These are phyloP conservation scores for Neurospora sp. DNA, from an alignment of 495 filamentous ascomycete species.

Conservation along the genomic window DNA sequence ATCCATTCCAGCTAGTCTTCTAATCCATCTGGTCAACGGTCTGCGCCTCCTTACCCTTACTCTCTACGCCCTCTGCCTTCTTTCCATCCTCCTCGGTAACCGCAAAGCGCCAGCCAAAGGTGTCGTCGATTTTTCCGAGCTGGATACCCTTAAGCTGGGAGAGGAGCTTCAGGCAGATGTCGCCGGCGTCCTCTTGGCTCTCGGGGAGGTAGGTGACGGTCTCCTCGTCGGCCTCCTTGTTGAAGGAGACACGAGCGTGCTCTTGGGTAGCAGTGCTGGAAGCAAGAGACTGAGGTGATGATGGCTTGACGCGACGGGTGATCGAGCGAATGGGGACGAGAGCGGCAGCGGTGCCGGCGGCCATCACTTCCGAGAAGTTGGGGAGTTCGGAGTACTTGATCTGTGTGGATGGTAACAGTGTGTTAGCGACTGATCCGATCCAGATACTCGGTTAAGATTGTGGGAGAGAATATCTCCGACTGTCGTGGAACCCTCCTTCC, in stretches of 20 bases:
- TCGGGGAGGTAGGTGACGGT: slow-evolving; percentile 57
- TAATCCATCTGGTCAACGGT: background rate
- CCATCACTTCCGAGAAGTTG: slow-evolving; percentile 75
- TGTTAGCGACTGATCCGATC: background rate
- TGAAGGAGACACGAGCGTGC: background rate
- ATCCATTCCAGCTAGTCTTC: background rate
- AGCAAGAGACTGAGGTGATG: slow-evolving; percentile 28
- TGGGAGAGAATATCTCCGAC: background rate
- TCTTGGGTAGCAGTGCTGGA: slow-evolving; percentile 6
- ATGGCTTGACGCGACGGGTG: slow-evolving; percentile 43
- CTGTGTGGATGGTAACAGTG: slow-evolving; percentile 21
- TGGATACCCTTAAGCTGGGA: slow-evolving; percentile 78
- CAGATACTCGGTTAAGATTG: background rate
- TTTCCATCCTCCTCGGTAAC: slow-evolving; percentile 42
- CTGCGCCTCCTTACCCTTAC: background rate
- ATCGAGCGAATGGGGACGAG: slow-evolving; percentile 87
- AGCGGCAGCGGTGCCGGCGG: slow-evolving; percentile 85
- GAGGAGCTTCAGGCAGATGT: slow-evolving; percentile 57
- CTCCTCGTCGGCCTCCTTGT: slow-evolving; percentile 31
- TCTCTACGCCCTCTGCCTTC: slow-evolving; percentile 17
- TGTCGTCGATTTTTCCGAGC: slow-evolving; percentile 62
- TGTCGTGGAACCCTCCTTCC: background rate
- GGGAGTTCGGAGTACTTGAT: slow-evolving; percentile 73
- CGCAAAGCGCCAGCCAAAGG: slow-evolving; percentile 58
- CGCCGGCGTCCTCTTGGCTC: slow-evolving; percentile 55